A percentile compares a stretch with the other conserved stretches of the same genome.
Conservation (phyloP, 805 yeast genomes). For the Yarrowia osloensis region DNA sequence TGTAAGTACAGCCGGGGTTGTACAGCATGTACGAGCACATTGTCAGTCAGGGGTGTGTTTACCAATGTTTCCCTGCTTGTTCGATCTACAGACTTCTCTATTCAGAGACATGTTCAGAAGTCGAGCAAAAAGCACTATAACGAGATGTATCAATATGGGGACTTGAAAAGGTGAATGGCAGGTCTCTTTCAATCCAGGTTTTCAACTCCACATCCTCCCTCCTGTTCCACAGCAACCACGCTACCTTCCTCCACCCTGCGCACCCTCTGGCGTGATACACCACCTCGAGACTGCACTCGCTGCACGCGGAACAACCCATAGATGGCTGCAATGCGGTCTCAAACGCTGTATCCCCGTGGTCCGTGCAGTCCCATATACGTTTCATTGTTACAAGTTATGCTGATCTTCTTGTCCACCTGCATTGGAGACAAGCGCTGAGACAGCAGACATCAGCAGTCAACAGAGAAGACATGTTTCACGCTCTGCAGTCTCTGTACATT, state of each 20-base stretch:
- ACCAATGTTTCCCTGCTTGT: no score
- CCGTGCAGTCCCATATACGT: neutral
- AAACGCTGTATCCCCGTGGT: neutral
- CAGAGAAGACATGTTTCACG: neutral
- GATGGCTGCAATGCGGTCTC: neutral
- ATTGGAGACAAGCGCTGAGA: neutral
- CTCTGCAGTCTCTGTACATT: neutral
- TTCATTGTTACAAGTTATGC: constrained; percentile 6
- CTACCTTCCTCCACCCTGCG: no score
- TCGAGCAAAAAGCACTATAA: no score
- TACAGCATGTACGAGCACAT: no score
- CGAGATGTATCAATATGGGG: no score
- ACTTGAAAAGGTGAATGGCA: no score
- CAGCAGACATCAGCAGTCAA: neutral
- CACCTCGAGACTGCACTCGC: neutral
- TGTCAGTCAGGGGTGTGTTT: neutral
- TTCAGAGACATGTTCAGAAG: neutral
- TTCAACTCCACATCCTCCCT: no score
- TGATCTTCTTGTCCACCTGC: neutral
- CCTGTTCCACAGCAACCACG: no score
- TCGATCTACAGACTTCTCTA: no score
- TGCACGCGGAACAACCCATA: neutral
- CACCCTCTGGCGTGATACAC: neutral
- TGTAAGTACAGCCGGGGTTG: neutral
- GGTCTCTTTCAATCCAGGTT: no score